Percentiles rank a stretch among this genome's conserved stretches.
These are phyloP conservation scores for Magnaporthiopsis incrustans DNA, from an alignment of 2,329 filamentous ascomycete species.

Conservation along the genomic window DNA sequence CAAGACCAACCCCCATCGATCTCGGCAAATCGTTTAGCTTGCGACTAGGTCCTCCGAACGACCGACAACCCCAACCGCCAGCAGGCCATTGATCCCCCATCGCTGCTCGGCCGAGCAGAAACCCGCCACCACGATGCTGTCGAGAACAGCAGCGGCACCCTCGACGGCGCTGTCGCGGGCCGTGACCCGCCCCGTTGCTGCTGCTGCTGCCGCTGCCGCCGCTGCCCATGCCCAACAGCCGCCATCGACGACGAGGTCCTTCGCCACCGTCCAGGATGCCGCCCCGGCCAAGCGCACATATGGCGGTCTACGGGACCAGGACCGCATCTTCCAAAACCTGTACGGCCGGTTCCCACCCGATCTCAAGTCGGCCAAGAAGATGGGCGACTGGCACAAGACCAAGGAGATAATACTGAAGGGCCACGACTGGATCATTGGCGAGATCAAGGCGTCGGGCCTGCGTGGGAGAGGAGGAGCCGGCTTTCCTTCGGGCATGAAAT, in stretches of 20 bases:
- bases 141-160: conserved; percentile 30
- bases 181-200: conserved; percentile 27
- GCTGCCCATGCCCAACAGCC: conserved; percentile 4
- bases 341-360: conserved; percentile 90
- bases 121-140: conserved; percentile 28
- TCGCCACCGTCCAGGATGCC: conserved; percentile 74
- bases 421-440: conserved; percentile 96
- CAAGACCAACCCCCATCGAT: background rate
- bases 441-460: conserved; percentile 93
- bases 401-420: conserved; percentile 98
- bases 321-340: conserved; percentile 98
- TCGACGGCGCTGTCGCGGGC: conserved; percentile 31
- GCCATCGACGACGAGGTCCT: conserved; percentile 43
- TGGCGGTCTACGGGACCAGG: conserved; percentile 88
- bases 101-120: conserved; percentile 28
- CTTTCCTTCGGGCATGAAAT: conserved; percentile 98
- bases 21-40: conserved; percentile 3
- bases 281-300: conserved; percentile 63
- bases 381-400: conserved; percentile 97
- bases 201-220: conserved; percentile 30
- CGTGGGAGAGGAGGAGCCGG: conserved; percentile 94
- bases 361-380: conserved; percentile 90
- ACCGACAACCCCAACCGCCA: conserved; percentile 7
- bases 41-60: conserved; percentile 8
- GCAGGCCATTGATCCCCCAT: conserved; percentile 13